phyloP scores from a whole-genome alignment of 331 rosid species.

The Cydonia oblonga region DNA sequence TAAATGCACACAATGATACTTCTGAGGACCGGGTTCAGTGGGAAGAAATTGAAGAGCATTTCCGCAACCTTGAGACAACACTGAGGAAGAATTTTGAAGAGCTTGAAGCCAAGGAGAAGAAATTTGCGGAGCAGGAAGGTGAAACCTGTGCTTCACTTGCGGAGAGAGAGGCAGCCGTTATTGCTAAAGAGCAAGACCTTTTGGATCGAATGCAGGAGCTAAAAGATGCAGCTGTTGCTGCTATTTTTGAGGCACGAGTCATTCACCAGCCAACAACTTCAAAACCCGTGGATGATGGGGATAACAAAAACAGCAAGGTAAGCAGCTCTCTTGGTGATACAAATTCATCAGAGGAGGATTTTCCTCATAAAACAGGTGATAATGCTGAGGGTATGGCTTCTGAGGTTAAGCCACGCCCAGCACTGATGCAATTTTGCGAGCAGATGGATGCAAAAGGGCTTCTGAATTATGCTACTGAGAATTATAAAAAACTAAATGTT shows the following conservation, averaged over 20 bases:
- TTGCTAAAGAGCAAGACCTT: slow-evolving; percentile 58
- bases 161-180: slow-evolving; percentile 46
- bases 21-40: slow-evolving; percentile 46
- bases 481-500: slow-evolving; percentile 31
- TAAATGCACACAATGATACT: slow-evolving; percentile 37
- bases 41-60: slow-evolving; percentile 62
- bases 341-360: slow-evolving; percentile 43
- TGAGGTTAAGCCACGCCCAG: slow-evolving; percentile 50
- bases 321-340: slow-evolving; percentile 52
- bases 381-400: slow-evolving; percentile 43
- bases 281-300: slow-evolving; percentile 32
- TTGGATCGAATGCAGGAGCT: slow-evolving; percentile 68
- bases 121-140: slow-evolving; percentile 37
- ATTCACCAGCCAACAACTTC: slow-evolving; percentile 30
- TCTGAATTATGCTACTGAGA: slow-evolving; percentile 49
- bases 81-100: slow-evolving; percentile 44
- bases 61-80: slow-evolving; percentile 32
- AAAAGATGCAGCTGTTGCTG: slow-evolving; percentile 58
- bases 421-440: slow-evolving; percentile 44
- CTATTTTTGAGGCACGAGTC: slow-evolving; percentile 45
- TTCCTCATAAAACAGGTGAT: slow-evolving; percentile 43
- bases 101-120: slow-evolving; percentile 50
- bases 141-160: slow-evolving; percentile 26
- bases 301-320: slow-evolving; percentile 53
- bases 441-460: slow-evolving; percentile 68